phyloP scores from a whole-genome alignment of 2,329 filamentous ascomycete species.

The Alternaria triticimaculans region DNA sequence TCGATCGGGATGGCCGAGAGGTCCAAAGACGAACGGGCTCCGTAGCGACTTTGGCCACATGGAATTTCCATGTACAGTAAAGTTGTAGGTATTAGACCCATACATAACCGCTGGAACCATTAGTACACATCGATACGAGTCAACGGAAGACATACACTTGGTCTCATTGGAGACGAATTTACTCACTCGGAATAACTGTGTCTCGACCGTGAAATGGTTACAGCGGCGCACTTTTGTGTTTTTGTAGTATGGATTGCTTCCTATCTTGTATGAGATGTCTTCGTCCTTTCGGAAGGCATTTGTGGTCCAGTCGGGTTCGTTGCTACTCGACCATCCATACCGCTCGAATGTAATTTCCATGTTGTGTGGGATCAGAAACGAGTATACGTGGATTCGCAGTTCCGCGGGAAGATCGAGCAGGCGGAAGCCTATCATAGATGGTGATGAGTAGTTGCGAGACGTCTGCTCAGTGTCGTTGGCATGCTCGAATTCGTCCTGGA shows the following conservation, averaged over 20 bases:
- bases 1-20: slow-evolving; percentile 12
- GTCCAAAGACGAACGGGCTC: slow-evolving; percentile 26
- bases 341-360: background rate
- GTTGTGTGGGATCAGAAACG: slow-evolving; percentile 16
- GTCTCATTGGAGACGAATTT: slow-evolving; percentile 25
- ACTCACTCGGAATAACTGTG: slow-evolving; percentile 23
- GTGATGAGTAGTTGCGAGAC: background rate
- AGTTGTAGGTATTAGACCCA: slow-evolving; percentile 27
- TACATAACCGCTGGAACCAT: slow-evolving; percentile 24
- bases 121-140: background rate
- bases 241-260: background rate
- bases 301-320: background rate
- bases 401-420: slow-evolving; percentile 25
- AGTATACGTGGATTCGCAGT: slow-evolving; percentile 21
- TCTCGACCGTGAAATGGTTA: background rate
- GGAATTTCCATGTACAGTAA: slow-evolving; percentile 13
- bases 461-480: background rate
- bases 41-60: slow-evolving; percentile 16
- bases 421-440: slow-evolving; percentile 7
- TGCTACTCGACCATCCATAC: background rate
- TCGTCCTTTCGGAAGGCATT: background rate
- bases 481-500: background rate
- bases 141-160: slow-evolving; percentile 9
- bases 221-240: background rate
- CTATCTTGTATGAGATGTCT: background rate